Evolutionary conservation across 495 filamentous ascomycete genomes (phyloP).

Genomic region (Thozetella sp.): DNA sequence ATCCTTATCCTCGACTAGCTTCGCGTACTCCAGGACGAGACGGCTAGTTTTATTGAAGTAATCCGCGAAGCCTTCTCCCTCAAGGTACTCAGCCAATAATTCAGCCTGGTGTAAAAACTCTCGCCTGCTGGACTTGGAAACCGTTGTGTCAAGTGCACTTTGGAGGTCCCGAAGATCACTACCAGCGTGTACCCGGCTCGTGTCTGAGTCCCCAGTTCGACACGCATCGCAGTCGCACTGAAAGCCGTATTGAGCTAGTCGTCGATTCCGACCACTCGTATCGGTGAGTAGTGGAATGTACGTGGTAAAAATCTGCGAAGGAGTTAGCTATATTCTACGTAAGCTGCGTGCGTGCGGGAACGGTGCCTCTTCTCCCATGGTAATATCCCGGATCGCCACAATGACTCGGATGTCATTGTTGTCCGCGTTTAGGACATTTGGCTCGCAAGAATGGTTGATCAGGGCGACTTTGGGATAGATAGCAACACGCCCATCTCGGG

Average conservation of each 20-base stretch:
- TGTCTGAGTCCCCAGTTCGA: background rate
- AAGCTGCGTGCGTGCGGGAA: background rate
- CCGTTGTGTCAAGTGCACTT: background rate
- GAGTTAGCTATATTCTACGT: background rate
- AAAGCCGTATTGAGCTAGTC: constrained; percentile 19
- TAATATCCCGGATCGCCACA: constrained; percentile 13
- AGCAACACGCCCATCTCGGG: constrained; percentile 3
- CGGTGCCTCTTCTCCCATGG: constrained; percentile 14
- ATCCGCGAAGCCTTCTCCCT: background rate
- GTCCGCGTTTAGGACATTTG: constrained; percentile 10
- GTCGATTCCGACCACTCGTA: constrained; percentile 5
- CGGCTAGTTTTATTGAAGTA: background rate
- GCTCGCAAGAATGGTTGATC: constrained; percentile 21
- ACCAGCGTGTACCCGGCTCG: background rate
- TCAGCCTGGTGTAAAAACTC: background rate
- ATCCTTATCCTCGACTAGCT: background rate
- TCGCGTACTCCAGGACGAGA: background rate
- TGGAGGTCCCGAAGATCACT: background rate
- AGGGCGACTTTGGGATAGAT: constrained; percentile 14
- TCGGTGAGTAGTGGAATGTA: constrained; percentile 15
- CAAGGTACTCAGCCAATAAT: background rate
- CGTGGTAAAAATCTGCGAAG: background rate
- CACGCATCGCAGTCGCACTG: constrained; percentile 15
- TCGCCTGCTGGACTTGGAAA: background rate
- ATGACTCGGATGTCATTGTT: background rate